Base-by-base conservation (phyloP, 805 yeast species). In the Candida pini region DNA sequence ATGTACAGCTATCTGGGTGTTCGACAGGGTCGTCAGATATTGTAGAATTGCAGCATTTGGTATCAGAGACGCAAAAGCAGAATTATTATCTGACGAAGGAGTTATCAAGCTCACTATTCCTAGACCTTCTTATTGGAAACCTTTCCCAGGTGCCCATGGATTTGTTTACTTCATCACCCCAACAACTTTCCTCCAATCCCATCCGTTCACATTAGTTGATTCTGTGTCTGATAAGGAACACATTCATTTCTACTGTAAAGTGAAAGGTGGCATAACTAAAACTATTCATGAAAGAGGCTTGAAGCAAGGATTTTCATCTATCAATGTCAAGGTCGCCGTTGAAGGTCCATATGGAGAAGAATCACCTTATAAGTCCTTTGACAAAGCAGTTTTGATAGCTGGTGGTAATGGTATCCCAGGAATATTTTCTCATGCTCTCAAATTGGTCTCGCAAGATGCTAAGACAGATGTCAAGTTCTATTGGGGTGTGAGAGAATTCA, bases 381-480 rank as follows among this genome's bases (percentile, higher is more conserved):
- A 75, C 31, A 68, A 71, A 37, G 70, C 78, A 5, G 64, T 80
- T 6, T 66, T 79, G 28, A 41, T 82, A 17, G 81, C 89, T 6
- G 89, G 87, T 31, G 90, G 92, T 20, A 76, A 76, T 35, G 92
- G 92, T 35, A 64, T 83, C 33, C 78, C 90, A 1, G 84, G 78
- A 31, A 63, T 69, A 20, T 68, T 58, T 42, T 60, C 69, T 10
- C 73, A 71, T 48, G 68, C 63, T 15, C 19, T 34, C 27, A 51
- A 50, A 16, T 38, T 59, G n/a, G 69, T 63, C 6, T 16, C 39
- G 9, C 36, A 48, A 7, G 53, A 59, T 26, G 34, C 60, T 2
- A 56, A 58, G 28, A 63, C 57, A 17, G 51, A 54, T 26, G 55
- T 67, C 20, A 69, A 71, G 37, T 64, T 84, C 35, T 58, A 71